Percentiles rank a stretch among this genome's conserved stretches.
Conservation (phyloP, 1,284 basidiomycete species). For the Ceratorhiza oryzae-sativae region DNA sequence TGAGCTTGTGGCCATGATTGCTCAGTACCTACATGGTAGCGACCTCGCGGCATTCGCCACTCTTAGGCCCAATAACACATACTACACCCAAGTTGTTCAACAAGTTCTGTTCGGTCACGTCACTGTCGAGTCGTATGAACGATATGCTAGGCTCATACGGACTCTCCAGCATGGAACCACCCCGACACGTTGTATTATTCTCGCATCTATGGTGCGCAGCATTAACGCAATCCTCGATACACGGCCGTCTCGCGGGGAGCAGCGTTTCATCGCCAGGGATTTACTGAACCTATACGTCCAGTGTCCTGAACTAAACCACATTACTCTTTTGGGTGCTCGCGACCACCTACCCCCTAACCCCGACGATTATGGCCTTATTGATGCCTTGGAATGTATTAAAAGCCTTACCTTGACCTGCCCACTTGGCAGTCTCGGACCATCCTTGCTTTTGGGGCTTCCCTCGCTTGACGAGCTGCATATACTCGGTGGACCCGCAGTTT, state of each 20-base stretch:
- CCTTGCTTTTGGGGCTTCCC: slow-evolving; percentile 9
- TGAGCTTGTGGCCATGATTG: slow-evolving; percentile 44
- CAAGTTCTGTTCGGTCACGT: neutral
- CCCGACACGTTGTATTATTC: neutral
- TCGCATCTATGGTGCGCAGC: slow-evolving; percentile 19
- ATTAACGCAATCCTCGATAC: slow-evolving; percentile 7
- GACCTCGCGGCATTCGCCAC: neutral
- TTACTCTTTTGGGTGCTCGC: neutral
- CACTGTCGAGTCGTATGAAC: neutral
- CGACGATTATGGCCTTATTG: neutral
- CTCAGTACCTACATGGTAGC: slow-evolving; percentile 30
- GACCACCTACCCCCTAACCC: neutral
- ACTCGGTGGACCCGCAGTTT: neutral
- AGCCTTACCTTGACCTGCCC: neutral
- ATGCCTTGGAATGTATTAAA: neutral
- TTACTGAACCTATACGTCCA: slow-evolving; percentile 2
- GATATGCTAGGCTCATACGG: neutral
- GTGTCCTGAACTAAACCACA: neutral
- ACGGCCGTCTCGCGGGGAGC: neutral
- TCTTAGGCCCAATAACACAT: neutral
- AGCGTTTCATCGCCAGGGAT: neutral
- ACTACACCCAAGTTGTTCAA: neutral
- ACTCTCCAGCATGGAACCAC: neutral
- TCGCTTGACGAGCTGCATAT: neutral
- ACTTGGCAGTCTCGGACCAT: neutral